Conservation (phyloP, 352 stramenopile genomes). For the Globisporangium rhizosaccharum region DNA sequence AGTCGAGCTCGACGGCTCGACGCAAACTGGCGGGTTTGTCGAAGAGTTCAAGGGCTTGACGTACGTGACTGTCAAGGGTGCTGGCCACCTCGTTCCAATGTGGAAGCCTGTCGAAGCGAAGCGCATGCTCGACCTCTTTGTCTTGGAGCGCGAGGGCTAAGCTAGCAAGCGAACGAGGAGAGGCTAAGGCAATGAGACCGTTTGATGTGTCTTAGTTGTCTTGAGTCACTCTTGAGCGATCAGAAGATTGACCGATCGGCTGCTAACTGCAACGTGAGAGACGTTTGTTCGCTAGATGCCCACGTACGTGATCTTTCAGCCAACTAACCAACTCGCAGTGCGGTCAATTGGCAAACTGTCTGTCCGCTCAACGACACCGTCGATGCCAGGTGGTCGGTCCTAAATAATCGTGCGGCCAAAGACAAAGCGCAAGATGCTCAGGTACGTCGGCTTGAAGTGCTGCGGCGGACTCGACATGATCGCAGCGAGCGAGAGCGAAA, state of each 20-base stretch:
- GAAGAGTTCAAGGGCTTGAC: conserved; percentile 76
- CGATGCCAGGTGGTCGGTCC: not conserved
- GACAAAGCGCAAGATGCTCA: conserved; percentile 75
- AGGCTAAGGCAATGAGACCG: not conserved
- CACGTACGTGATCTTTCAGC: too few relatives aligned
- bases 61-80: conserved; percentile 90
- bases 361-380: too few relatives aligned
- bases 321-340: too few relatives aligned
- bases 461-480: conserved; percentile 79
- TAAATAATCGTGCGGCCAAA: conserved; percentile 79
- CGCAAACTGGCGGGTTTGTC: conserved; percentile 82
- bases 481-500: conserved; percentile 77
- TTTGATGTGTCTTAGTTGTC: conserved; percentile 4
- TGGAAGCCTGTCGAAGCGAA: conserved; percentile 69
- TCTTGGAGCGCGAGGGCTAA: conserved; percentile 31
- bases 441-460: conserved; percentile 85
- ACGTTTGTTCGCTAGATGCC: too few relatives aligned
- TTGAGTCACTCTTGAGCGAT: not conserved
- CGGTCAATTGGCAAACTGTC: too few relatives aligned
- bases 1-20: conserved; percentile 18
- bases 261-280: too few relatives aligned
- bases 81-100: conserved; percentile 86
- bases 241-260: too few relatives aligned
- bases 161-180: not conserved
- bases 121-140: conserved; percentile 67